Percentiles rank a stretch among this genome's conserved stretches.
Evolutionary conservation across 179 eudicot species (phyloP).

Genomic region (Camellia oleifera): DNA sequence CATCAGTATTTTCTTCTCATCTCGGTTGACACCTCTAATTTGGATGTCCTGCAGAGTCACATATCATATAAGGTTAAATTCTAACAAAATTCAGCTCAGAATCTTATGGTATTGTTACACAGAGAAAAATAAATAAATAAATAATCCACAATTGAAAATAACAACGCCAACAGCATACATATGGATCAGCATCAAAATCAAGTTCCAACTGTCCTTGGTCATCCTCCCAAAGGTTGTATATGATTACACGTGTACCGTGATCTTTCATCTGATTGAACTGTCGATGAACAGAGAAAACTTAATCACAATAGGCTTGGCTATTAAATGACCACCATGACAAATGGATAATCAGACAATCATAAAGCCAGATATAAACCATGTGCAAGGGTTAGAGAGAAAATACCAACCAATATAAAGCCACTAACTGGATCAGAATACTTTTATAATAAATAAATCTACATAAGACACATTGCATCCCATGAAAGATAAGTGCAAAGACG

Average conservation of each 20-base stretch:
- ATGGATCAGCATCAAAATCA: constrained; percentile 78
- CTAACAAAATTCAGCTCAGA: not conserved
- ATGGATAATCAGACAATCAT: not conserved
- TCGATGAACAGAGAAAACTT: constrained; percentile 16
- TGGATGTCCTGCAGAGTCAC: constrained; percentile 70
- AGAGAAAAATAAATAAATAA: constrained; percentile 7
- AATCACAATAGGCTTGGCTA: not conserved
- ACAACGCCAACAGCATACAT: constrained; percentile 39
- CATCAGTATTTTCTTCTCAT: constrained; percentile 82
- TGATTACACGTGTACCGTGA: constrained; percentile 81
- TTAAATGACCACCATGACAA: not conserved
- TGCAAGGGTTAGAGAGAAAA: not conserved
- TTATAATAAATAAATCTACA: not conserved
- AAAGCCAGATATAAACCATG: not conserved
- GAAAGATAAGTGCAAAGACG: not conserved
- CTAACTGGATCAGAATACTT: not conserved
- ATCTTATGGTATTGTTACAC: not conserved
- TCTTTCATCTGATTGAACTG: constrained; percentile 77
- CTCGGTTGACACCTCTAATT: constrained; percentile 95
- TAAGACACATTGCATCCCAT: not conserved
- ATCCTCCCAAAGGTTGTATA: constrained; percentile 98
- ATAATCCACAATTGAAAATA: not conserved
- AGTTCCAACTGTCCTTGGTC: constrained; percentile 91
- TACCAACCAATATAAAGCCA: not conserved
- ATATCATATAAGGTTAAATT: not conserved